phyloP scores from a whole-genome alignment of 345 rosid genomes.

The Salix caprea region DNA sequence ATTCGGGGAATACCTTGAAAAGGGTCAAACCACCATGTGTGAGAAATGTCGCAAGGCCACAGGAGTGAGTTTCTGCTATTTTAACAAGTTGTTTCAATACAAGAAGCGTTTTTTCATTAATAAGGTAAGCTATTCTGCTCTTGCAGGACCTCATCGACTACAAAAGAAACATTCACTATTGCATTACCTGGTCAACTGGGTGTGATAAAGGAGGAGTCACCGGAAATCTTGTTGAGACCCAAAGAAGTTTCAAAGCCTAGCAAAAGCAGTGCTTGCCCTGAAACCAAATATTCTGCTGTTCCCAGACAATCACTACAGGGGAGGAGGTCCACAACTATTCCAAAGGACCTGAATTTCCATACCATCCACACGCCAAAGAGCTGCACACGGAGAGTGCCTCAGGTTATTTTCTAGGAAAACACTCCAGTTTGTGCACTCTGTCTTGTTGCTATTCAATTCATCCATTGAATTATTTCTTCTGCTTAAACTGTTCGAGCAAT shows the following conservation, averaged over 20 bases:
- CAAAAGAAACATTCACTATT: conserved; percentile 21
- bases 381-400: conserved; percentile 47
- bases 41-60: conserved; percentile 27
- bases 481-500: background rate
- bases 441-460: background rate
- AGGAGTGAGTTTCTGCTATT: conserved; percentile 25
- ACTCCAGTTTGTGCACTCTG: background rate
- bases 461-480: conserved; percentile 34
- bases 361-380: conserved; percentile 58
- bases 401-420: background rate
- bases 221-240: conserved; percentile 13
- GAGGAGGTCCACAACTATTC: conserved; percentile 44
- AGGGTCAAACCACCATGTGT: conserved; percentile 35
- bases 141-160: conserved; percentile 39
- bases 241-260: conserved; percentile 27
- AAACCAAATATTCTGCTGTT: conserved; percentile 26
- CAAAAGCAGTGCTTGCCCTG: conserved; percentile 16
- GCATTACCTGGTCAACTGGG: conserved; percentile 22
- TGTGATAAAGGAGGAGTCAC: conserved; percentile 28
- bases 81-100: background rate
- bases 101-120: background rate
- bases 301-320: conserved; percentile 26
- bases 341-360: conserved; percentile 67
- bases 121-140: conserved; percentile 1
- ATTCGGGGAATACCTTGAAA: conserved; percentile 17